Base-by-base conservation (phyloP, 768 basidiomycete species). In the Aureoboletus auriporus region DNA sequence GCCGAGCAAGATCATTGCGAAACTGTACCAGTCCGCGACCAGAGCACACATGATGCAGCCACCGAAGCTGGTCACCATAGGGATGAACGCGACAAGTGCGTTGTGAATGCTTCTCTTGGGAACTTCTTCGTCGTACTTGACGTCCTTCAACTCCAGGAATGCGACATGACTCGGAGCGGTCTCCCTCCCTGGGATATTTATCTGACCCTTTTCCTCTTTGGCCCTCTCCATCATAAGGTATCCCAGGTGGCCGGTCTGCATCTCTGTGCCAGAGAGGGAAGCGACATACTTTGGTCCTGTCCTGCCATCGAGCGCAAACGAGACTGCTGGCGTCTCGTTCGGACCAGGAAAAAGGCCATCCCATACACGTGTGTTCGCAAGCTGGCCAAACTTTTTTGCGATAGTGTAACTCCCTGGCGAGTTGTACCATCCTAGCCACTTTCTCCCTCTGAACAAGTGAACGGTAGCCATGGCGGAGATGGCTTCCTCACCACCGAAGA, bases 401-500 rank as follows among this genome's bases (percentile, higher is more conserved):
- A 71, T 44, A 1, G 53, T 59, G 23, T 67, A 69, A 45, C 69
- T 67, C 11, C 69, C 69, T 0, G 70, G 69, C 7, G 68, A 67
- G 38, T 70, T 71, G 44, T 71, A 68, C 64, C 63, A 70, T 7
- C 70, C 69, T 3, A 70, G 33, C 65, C 63, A 71, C 42, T 29
- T 59, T 54, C 67, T 56, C 1, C 63, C 66, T 17, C 51, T 28
- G 51, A 61, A 66, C 2, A 70, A 35, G 43, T 70, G 69, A 2
- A 70, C 61, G 29, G 65, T 61, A 8, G 64, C 56, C 67, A 71
- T 70, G 23, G 69, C 69, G 17, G 70, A 58, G 23, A 71, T 58
- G 10, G 69, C 66, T 34, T 71, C 69, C 28, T 70, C 67, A 8
- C 69, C 70, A 31, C 70, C 70, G 11, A 70, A 69, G 39, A 70